Percentiles rank a stretch among this genome's conserved stretches.
Evolutionary conservation across 2,329 filamentous ascomycete species (phyloP).

Genomic region (Stemphylium beticola): DNA sequence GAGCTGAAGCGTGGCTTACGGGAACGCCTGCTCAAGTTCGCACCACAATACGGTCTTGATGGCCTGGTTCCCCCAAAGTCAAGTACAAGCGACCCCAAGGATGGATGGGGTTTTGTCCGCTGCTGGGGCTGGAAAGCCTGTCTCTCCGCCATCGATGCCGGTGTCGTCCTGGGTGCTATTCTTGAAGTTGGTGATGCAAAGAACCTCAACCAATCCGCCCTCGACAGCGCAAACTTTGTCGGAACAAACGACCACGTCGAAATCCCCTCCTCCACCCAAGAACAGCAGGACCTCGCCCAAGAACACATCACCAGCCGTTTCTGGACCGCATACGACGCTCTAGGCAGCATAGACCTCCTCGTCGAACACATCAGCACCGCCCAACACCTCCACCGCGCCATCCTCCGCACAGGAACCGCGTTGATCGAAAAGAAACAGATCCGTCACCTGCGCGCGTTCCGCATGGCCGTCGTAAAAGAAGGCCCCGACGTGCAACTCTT

Average conservation of each 20-base stretch:
- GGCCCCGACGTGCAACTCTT: constrained; percentile 91
- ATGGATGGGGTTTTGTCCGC: constrained; percentile 95
- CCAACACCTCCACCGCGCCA: constrained; percentile 88
- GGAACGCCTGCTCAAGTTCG: constrained; percentile 86
- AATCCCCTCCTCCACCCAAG: constrained; percentile 24
- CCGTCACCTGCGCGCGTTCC: constrained; percentile 87
- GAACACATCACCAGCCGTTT: constrained; percentile 60
- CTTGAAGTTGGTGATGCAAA: constrained; percentile 81
- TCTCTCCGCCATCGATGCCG: constrained; percentile 89
- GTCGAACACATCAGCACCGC: constrained; percentile 80
- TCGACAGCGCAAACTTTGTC: constrained; percentile 41
- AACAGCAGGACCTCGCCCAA: constrained; percentile 44
- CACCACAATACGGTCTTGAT: constrained; percentile 90
- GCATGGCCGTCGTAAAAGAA: constrained; percentile 95
- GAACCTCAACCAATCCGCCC: constrained; percentile 38
- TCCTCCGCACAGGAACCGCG: constrained; percentile 88
- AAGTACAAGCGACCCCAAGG: constrained; percentile 74
- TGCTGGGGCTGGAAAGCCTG: constrained; percentile 99
- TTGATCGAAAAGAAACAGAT: constrained; percentile 94
- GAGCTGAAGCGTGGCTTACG: constrained; percentile 88
- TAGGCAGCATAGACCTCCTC: constrained; percentile 68
- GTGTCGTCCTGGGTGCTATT: constrained; percentile 89
- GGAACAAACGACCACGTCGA: constrained; percentile 35
- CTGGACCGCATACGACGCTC: constrained; percentile 65
- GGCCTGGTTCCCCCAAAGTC: constrained; percentile 78